A percentile compares a stretch with the other conserved stretches of the same genome.
Conservation (phyloP, 192 early-diverging fungal genomes). For the Entophlyctis helioformis region DNA sequence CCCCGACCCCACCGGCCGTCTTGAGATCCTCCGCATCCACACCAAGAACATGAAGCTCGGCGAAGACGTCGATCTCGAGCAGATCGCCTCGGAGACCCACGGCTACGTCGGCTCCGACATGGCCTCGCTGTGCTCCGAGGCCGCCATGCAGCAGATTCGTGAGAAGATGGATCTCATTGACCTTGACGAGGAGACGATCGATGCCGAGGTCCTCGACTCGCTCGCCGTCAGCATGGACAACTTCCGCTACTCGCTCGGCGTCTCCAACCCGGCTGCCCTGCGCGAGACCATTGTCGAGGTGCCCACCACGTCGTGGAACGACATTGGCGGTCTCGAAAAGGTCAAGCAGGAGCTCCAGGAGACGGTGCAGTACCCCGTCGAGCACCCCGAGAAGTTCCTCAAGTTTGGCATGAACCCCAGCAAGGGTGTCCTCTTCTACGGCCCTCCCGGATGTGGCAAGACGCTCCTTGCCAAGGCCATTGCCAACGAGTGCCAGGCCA, state of each 20-base stretch:
- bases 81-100: conserved; percentile 94
- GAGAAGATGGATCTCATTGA: conserved; percentile 99
- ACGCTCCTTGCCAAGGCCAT: conserved; percentile 98
- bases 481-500: conserved; percentile 99
- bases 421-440: conserved; percentile 98
- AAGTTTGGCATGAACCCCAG: conserved; percentile 97
- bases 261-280: conserved; percentile 94
- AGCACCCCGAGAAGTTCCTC: conserved; percentile 98
- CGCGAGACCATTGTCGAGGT: conserved; percentile 98
- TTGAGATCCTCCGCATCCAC: conserved; percentile 98
- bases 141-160: conserved; percentile 99
- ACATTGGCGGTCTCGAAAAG: conserved; percentile 94
- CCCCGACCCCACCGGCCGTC: conserved; percentile 92
- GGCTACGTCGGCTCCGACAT: conserved; percentile 96
- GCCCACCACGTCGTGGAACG: conserved; percentile 87
- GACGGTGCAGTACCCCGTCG: conserved; percentile 97
- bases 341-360: conserved; percentile 98
- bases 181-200: conserved; percentile 95
- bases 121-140: conserved; percentile 95
- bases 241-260: conserved; percentile 87
- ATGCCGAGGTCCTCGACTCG: conserved; percentile 89
- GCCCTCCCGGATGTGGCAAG: conserved; percentile 97
- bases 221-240: conserved; percentile 97
- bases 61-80: conserved; percentile 94
- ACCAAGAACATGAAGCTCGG: conserved; percentile 99